Base-by-base conservation (phyloP, 306 rosid genomes). In the Inga laurina region DNA sequence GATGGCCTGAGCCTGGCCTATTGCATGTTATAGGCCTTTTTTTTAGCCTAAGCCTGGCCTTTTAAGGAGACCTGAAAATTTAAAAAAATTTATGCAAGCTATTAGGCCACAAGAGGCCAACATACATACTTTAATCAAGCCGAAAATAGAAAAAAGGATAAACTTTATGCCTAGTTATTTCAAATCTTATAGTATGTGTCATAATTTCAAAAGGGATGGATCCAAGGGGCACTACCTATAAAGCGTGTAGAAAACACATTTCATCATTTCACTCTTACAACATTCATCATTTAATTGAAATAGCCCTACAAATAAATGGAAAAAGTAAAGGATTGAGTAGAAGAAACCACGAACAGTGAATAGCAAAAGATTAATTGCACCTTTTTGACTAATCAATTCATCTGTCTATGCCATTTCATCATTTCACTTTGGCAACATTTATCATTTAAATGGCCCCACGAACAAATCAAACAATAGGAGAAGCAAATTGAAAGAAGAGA, bases 311-410 rank as follows among this genome's bases (percentile, higher is more conserved):
- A 21, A 56, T 24, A 30, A 56, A 61, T 18, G 77, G 62, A 74
- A 59, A 80, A 44, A 19, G 37, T 27, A n/a, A 37, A 18, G 9
- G 24, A 24, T n/a, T 24, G 46, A 70, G 59, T 30, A 13, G 44
- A 48, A 69, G 79, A 74, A 75, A 74, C 72, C 43, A 41, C 9
- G 11, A 34, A 59, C n/a, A 74, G 30, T 51, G 79, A 49, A 56
- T 56, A 56, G 24, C 62, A 8, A 59, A 32, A 27, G n/a, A 65
- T 67, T 16, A 7, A 35, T 52, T 18, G 9, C 18, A 8, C 30
- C 5, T 52, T 66, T 34, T 3, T 15, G 27, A 67, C 19, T 35
- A 65, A 65, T 32, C n/a, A 30, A 5, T 65, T 65, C 34, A 30
- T 32, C 4, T 32, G 21, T 13, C 43, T 65, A 7, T 5, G 15